Conservation (phyloP, 768 basidiomycete genomes). For the Naganishia vaughanmartiniae region DNA sequence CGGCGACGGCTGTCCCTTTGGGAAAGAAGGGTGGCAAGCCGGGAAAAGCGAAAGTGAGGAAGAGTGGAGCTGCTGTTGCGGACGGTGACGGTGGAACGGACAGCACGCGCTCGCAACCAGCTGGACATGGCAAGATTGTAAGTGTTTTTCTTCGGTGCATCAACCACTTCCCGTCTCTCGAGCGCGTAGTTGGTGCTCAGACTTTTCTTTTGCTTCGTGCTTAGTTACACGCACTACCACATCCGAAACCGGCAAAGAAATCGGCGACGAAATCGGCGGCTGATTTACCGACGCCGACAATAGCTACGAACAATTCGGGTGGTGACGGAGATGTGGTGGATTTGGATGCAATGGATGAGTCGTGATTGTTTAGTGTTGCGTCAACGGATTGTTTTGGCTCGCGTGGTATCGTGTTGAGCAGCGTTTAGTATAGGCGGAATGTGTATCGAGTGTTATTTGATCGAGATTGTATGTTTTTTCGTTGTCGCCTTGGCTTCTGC, state of each 20-base stretch:
- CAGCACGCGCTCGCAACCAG: neutral
- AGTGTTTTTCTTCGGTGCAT: neutral
- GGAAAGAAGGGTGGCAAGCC: conserved; percentile 6
- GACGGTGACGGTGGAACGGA: neutral
- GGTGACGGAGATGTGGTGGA: neutral
- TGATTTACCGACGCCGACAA: conserved; percentile 8
- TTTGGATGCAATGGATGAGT: conserved; percentile 6
- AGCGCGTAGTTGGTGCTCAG: neutral
- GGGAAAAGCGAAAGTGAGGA: conserved; percentile 14
- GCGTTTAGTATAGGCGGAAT: no score
- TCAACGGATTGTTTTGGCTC: neutral
- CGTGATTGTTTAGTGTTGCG: neutral
- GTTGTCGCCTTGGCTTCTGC: no score
- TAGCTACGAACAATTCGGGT: neutral
- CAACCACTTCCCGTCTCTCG: neutral
- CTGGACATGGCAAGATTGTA: no score
- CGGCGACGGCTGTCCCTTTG: neutral
- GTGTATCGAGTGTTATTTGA: no score
- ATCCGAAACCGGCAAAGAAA: conserved; percentile 6
- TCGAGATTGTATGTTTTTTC: no score
- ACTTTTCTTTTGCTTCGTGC: neutral
- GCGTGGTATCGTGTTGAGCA: no score
- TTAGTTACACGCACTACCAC: neutral
- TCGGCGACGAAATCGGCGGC: neutral
- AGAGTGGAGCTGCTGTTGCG: neutral